These are phyloP conservation scores for Diplogelasinospora grovesii DNA, from an alignment of 495 filamentous ascomycete genomes.

Conservation along the genomic window DNA sequence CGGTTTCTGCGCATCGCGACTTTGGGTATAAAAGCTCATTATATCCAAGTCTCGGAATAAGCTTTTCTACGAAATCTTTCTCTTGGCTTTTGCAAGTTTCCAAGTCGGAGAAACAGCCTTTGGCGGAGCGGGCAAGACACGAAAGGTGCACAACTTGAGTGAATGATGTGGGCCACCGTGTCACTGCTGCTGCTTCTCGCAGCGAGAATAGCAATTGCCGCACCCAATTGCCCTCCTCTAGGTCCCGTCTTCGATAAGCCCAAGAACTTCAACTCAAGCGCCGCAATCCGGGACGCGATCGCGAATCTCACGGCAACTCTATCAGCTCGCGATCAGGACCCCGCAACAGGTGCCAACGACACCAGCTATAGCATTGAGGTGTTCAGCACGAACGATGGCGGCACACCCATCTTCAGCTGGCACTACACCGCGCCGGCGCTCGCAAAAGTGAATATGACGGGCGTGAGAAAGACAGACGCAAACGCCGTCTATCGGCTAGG, in stretches of 20 bases:
- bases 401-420: constrained; percentile 38
- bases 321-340: constrained; percentile 23
- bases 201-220: constrained; percentile 12
- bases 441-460: constrained; percentile 21
- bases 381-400: constrained; percentile 37
- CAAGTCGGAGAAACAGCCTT: too few species aligned
- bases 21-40: too few species aligned
- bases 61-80: background rate
- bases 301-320: constrained; percentile 33
- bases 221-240: constrained; percentile 41
- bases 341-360: constrained; percentile 30
- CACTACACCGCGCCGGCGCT: constrained; percentile 40
- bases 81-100: background rate
- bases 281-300: constrained; percentile 27
- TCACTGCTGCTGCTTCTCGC: constrained; percentile 5
- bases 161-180: background rate
- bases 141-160: background rate
- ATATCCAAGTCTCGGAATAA: too few species aligned
- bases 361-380: constrained; percentile 48
- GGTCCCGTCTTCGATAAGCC: constrained; percentile 44
- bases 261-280: constrained; percentile 25
- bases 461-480: constrained; percentile 31
- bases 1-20: too few species aligned
- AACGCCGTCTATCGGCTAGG: constrained; percentile 48
- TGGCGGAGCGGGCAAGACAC: too few species aligned